These are phyloP conservation scores for Brassica rapa DNA, from an alignment of 345 rosid genomes.

Conservation along the genomic window DNA sequence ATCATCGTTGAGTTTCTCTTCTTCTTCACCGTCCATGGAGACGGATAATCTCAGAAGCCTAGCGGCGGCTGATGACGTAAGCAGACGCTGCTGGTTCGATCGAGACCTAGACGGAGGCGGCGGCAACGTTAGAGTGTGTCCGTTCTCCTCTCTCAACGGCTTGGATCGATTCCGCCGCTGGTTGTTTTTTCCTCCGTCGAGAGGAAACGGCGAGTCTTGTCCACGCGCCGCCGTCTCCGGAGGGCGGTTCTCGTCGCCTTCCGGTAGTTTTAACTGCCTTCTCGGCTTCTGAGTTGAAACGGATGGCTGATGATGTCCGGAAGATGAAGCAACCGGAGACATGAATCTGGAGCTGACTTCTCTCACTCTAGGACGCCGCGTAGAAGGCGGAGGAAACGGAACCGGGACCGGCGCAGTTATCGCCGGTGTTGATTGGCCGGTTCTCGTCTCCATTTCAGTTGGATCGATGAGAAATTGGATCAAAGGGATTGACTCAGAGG, in stretches of 20 bases:
- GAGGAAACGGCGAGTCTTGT: slow-evolving; percentile 51
- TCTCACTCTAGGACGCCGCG: slow-evolving; percentile 74
- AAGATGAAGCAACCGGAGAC: slow-evolving; percentile 57
- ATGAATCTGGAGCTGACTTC: slow-evolving; percentile 82
- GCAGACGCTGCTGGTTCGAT: slow-evolving; percentile 33
- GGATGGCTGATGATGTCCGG: slow-evolving; percentile 14
- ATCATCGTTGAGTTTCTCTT: slow-evolving; percentile 17
- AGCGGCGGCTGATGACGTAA: slow-evolving; percentile 51
- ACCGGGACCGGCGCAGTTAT: slow-evolving; percentile 7
- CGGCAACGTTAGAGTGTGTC: slow-evolving; percentile 23
- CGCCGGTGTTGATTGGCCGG: slow-evolving; percentile 29
- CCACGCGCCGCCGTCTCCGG: slow-evolving; percentile 45
- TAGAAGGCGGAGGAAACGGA: slow-evolving; percentile 48
- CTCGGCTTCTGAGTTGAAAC: slow-evolving; percentile 46
- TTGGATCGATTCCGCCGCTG: slow-evolving; percentile 29
- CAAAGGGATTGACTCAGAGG: not conserved
- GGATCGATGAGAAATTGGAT: not conserved
- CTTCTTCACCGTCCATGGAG: slow-evolving; percentile 20
- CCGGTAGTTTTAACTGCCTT: slow-evolving; percentile 43
- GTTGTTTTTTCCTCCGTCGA: slow-evolving; percentile 25
- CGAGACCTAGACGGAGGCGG: slow-evolving; percentile 36
- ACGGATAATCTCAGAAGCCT: slow-evolving; percentile 56
- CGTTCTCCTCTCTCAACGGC: slow-evolving; percentile 38
- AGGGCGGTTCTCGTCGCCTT: slow-evolving; percentile 53
- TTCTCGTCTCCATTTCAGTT: slow-evolving; percentile 31